Percentiles rank a stretch among this genome's conserved stretches.
phyloP scores from a whole-genome alignment of 2,329 filamentous ascomycete genomes.

The Rhinocladiella mackenziei region DNA sequence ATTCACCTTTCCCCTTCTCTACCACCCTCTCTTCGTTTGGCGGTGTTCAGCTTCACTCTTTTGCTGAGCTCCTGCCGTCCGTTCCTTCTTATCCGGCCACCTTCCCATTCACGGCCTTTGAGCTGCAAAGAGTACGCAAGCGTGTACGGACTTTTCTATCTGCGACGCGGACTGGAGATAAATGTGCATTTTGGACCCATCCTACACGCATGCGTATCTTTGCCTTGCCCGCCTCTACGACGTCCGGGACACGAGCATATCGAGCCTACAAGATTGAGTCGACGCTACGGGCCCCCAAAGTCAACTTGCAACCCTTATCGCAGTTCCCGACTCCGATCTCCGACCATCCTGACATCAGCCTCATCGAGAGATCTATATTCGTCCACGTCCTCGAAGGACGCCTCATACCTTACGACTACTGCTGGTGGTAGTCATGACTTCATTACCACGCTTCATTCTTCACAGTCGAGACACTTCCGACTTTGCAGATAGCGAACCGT shows the following conservation, averaged over 20 bases:
- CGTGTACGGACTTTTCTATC: no score
- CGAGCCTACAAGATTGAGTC: constrained; percentile 1
- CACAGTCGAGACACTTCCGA: constrained; percentile 27
- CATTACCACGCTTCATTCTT: constrained; percentile 14
- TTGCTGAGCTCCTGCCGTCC: constrained; percentile 51
- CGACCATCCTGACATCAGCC: constrained; percentile 20
- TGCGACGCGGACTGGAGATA: constrained; percentile 12
- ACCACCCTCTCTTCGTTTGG: constrained; percentile 33
- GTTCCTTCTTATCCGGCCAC: constrained; percentile 38
- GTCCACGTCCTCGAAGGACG: constrained; percentile 21
- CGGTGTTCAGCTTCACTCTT: constrained; percentile 61
- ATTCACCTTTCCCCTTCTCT: constrained; percentile 10
- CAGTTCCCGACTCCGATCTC: constrained; percentile 14
- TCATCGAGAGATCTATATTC: constrained; percentile 21
- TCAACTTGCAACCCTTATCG: constrained; percentile 13
- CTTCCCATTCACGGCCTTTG: constrained; percentile 13
- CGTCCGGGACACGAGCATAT: not conserved
- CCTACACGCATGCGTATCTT: constrained; percentile 7
- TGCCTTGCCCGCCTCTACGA: not conserved
- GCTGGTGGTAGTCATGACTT: constrained; percentile 16
- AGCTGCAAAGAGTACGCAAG: constrained; percentile 5
- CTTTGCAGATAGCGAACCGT: constrained; percentile 40
- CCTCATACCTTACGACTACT: constrained; percentile 9
- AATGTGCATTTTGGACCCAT: constrained; percentile 9
- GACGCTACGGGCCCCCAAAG: constrained; percentile 13